Conservation (phyloP, 1,284 basidiomycete genomes). For the Trametes sp. region DNA sequence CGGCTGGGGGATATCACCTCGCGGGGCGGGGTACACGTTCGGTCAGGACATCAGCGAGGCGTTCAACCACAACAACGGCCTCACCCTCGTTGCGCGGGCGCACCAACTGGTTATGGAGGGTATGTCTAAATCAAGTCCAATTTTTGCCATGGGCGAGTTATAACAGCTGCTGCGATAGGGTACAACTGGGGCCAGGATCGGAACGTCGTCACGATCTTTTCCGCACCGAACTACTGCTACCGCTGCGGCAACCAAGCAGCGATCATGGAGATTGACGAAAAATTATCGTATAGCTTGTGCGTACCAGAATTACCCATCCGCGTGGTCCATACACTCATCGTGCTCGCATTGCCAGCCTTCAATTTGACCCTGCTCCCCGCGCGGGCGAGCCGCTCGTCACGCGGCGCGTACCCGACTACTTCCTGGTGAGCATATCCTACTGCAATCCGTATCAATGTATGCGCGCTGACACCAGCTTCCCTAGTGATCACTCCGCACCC, state of each 20-base stretch:
- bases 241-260: conserved; percentile 99
- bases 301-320: conserved; percentile 42
- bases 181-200: conserved; percentile 99
- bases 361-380: conserved; percentile 99
- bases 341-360: conserved; percentile 70
- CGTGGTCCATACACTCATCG: conserved; percentile 15
- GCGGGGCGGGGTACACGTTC: conserved; percentile 99
- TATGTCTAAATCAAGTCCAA: conserved; percentile 44
- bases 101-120: conserved; percentile 99
- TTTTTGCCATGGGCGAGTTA: conserved; percentile 6
- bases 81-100: conserved; percentile 95
- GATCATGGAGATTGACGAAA: conserved; percentile 99
- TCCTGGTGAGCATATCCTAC: conserved; percentile 68
- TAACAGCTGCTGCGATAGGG: conserved; percentile 49
- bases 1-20: conserved; percentile 99
- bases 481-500: conserved; percentile 34
- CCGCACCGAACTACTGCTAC: conserved; percentile 99
- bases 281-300: conserved; percentile 93
- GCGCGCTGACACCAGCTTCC: conserved; percentile 4
- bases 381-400: conserved; percentile 98
- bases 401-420: conserved; percentile 98
- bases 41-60: conserved; percentile 99
- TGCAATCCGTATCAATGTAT: background rate
- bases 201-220: conserved; percentile 99
- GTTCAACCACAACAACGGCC: conserved; percentile 99